Conservation (phyloP, 2,329 filamentous ascomycete genomes). For the Raffaelea deltoideospora region DNA sequence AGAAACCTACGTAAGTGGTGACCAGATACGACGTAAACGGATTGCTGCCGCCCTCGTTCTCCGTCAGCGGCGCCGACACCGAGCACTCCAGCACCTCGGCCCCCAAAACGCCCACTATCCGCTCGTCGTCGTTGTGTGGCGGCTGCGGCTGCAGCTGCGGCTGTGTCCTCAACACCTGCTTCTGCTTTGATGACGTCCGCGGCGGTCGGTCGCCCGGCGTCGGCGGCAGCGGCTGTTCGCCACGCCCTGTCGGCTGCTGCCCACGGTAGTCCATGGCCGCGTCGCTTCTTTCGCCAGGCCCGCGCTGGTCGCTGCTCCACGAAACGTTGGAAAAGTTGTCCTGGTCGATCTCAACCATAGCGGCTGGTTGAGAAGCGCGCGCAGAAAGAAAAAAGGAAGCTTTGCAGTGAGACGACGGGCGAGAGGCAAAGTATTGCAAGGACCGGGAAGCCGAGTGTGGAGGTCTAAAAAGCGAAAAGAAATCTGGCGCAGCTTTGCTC, state of each 20-base stretch:
- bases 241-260: slow-evolving; percentile 12
- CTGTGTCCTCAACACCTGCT: too few species aligned
- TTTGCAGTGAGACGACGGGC: too few species aligned
- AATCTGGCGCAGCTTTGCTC: too few species aligned
- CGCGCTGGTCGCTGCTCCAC: slow-evolving; percentile 50
- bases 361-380: background rate
- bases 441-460: too few species aligned
- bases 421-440: too few species aligned
- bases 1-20: slow-evolving; percentile 57
- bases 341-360: slow-evolving; percentile 34
- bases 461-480: too few species aligned
- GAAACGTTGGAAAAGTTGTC: slow-evolving; percentile 72
- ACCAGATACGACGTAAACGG: slow-evolving; percentile 93
- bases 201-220: background rate
- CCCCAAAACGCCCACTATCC: slow-evolving; percentile 38
- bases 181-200: background rate
- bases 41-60: slow-evolving; percentile 93
- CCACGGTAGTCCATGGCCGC: slow-evolving; percentile 16
- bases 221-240: slow-evolving; percentile 4
- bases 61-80: slow-evolving; percentile 75
- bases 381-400: background rate
- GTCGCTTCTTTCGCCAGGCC: too few species aligned
- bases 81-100: slow-evolving; percentile 68
- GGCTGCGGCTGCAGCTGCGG: slow-evolving; percentile 5
- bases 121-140: background rate